These are phyloP conservation scores for Naganishia kalamii DNA, from an alignment of 768 basidiomycete species.

Conservation along the genomic window DNA sequence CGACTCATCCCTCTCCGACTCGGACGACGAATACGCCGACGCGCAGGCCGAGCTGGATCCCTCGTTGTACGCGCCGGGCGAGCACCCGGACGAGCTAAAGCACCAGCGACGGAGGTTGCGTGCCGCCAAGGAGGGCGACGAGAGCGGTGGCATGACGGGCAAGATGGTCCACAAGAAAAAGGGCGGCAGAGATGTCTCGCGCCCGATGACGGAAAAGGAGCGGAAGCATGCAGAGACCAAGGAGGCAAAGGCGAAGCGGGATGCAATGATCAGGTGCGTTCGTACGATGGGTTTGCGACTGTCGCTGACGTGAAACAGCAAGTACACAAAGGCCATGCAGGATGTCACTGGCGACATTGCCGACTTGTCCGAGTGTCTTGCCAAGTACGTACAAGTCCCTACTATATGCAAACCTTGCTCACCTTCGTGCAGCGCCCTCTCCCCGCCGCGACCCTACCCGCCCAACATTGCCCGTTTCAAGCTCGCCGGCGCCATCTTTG, in stretches of 20 bases:
- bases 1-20: conserved; percentile 25
- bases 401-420: background rate
- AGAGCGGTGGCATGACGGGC: conserved; percentile 3
- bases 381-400: conserved; percentile 38
- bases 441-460: conserved; percentile 46
- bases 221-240: conserved; percentile 40
- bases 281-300: background rate
- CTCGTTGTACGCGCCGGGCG: conserved; percentile 10
- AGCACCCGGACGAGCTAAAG: conserved; percentile 17
- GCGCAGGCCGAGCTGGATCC: conserved; percentile 16
- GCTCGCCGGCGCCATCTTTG: conserved; percentile 45
- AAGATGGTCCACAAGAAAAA: conserved; percentile 9
- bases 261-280: conserved; percentile 37
- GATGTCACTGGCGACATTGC: conserved; percentile 46
- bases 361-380: conserved; percentile 44
- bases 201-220: conserved; percentile 35
- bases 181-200: conserved; percentile 17
- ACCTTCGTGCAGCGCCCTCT: conserved; percentile 36
- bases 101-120: background rate
- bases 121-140: background rate
- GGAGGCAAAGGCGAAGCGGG: conserved; percentile 46
- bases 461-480: conserved; percentile 44
- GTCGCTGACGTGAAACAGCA: conserved; percentile 17
- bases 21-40: conserved; percentile 29
- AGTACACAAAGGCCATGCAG: conserved; percentile 46